Evolutionary conservation across 2,329 filamentous ascomycete species (phyloP).

Genomic region (Reticulascus tulasneorum): DNA sequence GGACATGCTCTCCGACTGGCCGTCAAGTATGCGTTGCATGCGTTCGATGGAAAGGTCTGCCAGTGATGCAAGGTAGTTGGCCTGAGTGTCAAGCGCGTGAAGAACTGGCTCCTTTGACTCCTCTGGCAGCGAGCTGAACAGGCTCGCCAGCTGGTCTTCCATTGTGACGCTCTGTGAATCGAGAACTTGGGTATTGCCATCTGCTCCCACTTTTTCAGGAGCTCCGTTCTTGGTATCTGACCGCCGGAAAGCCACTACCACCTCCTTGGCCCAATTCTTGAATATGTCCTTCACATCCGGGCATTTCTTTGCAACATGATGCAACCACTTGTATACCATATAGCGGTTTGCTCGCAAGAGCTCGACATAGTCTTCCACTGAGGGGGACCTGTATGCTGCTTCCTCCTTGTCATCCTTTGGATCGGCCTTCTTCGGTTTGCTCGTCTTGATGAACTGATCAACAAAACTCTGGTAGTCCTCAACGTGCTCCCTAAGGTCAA

Average conservation of each 20-base stretch:
- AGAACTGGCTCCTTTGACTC: constrained; percentile 42
- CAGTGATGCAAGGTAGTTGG: constrained; percentile 54
- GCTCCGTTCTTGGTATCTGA: constrained; percentile 16
- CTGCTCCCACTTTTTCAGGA: constrained; percentile 10
- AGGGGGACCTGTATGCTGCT: constrained; percentile 36
- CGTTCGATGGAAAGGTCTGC: constrained; percentile 48
- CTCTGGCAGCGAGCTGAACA: constrained; percentile 43
- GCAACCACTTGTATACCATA: constrained; percentile 65
- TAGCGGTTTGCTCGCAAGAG: constrained; percentile 62
- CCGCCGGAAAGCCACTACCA: constrained; percentile 55
- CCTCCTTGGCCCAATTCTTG: constrained; percentile 55
- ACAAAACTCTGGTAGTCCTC: constrained; percentile 65
- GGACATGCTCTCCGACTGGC: constrained; percentile 28
- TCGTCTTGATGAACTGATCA: constrained; percentile 63
- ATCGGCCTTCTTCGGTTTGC: constrained; percentile 38
- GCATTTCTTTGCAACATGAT: constrained; percentile 64
- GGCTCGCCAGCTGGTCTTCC: constrained; percentile 31
- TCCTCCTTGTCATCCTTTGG: constrained; percentile 27
- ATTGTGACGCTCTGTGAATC: constrained; percentile 27
- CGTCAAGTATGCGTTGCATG: constrained; percentile 54
- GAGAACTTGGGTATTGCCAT: not conserved
- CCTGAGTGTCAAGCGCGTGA: constrained; percentile 55
- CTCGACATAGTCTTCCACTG: constrained; percentile 68
- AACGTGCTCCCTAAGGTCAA: constrained; percentile 68
- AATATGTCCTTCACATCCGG: constrained; percentile 61